Evolutionary conservation across 257 asterid genomes (phyloP).

Genomic region (Henckelia pumila): DNA sequence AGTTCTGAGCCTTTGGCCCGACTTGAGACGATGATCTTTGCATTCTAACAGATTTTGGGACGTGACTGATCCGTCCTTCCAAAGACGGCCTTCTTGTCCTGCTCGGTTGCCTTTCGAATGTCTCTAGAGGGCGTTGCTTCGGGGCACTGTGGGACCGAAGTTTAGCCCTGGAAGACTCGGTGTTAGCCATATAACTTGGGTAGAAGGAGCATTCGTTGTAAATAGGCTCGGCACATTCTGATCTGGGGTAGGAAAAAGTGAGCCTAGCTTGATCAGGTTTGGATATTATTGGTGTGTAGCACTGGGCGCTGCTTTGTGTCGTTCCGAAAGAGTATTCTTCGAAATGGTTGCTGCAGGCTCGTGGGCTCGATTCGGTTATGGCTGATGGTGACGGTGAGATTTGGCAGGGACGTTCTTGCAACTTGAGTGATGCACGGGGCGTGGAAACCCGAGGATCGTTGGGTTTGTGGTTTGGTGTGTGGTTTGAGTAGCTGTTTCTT

Average conservation of each 20-base stretch:
- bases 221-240: conserved; percentile 69
- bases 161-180: conserved; percentile 86
- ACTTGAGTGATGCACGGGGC: conserved; percentile 31
- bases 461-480: conserved; percentile 35
- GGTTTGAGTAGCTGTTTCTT: conserved; percentile 72
- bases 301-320: conserved; percentile 82
- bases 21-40: conserved; percentile 91
- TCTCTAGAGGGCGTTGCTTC: conserved; percentile 73
- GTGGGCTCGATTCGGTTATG: conserved; percentile 63
- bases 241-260: conserved; percentile 46
- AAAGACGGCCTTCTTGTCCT: conserved; percentile 60
- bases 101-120: conserved; percentile 70
- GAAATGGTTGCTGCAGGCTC: conserved; percentile 64
- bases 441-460: conserved; percentile 38
- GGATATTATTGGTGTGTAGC: conserved; percentile 46
- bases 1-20: conserved; percentile 55
- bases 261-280: conserved; percentile 46
- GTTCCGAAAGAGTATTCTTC: conserved; percentile 63
- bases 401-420: conserved; percentile 43
- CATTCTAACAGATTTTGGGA: conserved; percentile 84
- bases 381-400: conserved; percentile 71
- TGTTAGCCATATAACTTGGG: conserved; percentile 92
- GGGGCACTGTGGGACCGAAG: conserved; percentile 95
- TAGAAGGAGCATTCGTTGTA: conserved; percentile 57
- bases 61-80: conserved; percentile 74